Evolutionary conservation across 345 rosid species (phyloP), one percentile per base, ranked within the genome.

Genomic region (Hypericum perforatum): DNA sequence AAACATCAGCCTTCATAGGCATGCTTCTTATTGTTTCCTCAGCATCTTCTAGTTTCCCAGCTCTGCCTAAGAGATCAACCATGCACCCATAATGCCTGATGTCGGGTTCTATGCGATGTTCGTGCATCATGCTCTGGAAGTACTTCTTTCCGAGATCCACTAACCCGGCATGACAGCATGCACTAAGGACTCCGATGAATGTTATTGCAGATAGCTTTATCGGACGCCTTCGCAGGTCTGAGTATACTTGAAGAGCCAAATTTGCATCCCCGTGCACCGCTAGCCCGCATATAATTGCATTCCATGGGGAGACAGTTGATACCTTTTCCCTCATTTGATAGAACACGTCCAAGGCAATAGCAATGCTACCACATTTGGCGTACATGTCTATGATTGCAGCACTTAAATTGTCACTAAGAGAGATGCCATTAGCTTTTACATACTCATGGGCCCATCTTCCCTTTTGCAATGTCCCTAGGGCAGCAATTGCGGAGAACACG

Each of bases 381-480:
- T 89, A 89, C 97, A 89, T 89, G 73, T 89, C 90, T 11, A 89
- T 79, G 32, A 89, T 64, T 42, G 95, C 76, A 51, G 97, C 90
- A 49, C 80, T 75, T 58, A 89, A 70, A 64, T 82, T 89, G 65
- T 78, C 82, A 38, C 64, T 84, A 12, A 67, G 70, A 46, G 76
- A 61, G 39, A 84, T 78, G 61, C 70, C 57, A 52, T 74, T 79
- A 2, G 43, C 45, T 43, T 12, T 53, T 7, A 83, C 69, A 59
- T 68, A 83, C 47, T 75, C 64, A 41, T 77, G 88, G 6, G 84
- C 86, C 79, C 76, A 59, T 65, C 45, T 69, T 53, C 95, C 95
- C 72, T 86, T 86, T 37, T 66, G 56, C 56, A 86, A 52, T 2
- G 64, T 57, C 16, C 97, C 95, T 47, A 76, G 22, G 8, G 81